phyloP scores from a whole-genome alignment of 1,284 basidiomycete genomes.

The Blastosporella zonata region DNA sequence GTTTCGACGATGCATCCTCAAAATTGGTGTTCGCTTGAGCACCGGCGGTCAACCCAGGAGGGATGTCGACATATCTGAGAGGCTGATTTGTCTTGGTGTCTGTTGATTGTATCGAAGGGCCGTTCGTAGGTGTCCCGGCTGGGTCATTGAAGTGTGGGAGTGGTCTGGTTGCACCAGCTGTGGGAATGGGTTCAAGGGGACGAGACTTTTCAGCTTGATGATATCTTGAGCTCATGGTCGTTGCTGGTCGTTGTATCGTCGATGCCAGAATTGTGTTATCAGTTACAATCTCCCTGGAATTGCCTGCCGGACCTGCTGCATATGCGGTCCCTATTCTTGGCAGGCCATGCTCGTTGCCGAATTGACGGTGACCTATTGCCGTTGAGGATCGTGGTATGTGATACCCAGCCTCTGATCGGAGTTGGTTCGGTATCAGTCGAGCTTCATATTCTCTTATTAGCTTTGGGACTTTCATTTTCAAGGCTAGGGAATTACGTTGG shows the following conservation, averaged over 20 bases:
- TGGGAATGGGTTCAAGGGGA: neutral
- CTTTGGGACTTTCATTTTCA: constrained; percentile 19
- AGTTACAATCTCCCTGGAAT: constrained; percentile 1
- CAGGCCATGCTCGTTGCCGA: neutral
- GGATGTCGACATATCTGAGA: neutral
- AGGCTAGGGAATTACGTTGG: constrained; percentile 2
- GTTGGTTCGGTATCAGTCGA: constrained; percentile 9
- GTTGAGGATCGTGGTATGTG: constrained; percentile 14
- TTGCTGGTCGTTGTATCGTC: constrained; percentile 14
- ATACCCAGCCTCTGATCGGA: neutral
- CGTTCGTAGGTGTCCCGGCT: neutral
- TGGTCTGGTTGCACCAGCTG: neutral
- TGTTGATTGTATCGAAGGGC: neutral
- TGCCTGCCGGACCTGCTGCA: neutral
- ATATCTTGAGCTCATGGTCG: constrained; percentile 14
- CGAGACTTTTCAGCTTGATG: constrained; percentile 3
- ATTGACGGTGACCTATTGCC: constrained; percentile 12
- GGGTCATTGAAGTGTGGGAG: neutral
- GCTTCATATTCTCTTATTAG: constrained; percentile 25
- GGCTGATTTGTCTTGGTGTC: neutral
- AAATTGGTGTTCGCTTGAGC: neutral
- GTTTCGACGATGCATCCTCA: neutral
- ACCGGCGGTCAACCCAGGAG: neutral
- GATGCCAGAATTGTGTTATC: constrained; percentile 7
- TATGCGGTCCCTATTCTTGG: neutral